Conservation (phyloP, 2,329 filamentous ascomycete species). For the Beauveria caledonica region DNA sequence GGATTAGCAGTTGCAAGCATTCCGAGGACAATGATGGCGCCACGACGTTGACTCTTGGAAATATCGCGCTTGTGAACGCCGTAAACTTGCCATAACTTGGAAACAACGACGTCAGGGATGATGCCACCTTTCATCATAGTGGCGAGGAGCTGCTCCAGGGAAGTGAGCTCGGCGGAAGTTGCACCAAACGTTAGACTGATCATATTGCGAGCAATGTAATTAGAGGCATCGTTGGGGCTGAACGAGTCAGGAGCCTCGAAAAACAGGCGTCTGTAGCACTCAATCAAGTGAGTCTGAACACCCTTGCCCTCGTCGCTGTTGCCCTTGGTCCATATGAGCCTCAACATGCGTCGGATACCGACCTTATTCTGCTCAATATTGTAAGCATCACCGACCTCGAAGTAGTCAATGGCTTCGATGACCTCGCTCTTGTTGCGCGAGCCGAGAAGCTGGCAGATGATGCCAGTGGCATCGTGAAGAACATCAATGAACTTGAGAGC, state of each 20-base stretch:
- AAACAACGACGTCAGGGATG: conserved; percentile 76
- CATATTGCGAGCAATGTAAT: conserved; percentile 96
- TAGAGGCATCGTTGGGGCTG: conserved; percentile 80
- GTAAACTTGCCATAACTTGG: conserved; percentile 96
- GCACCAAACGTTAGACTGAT: conserved; percentile 96
- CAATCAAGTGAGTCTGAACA: conserved; percentile 91
- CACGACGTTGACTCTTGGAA: conserved; percentile 80
- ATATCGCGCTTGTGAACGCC: conserved; percentile 90
- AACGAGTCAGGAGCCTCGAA: conserved; percentile 91
- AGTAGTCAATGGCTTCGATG: conserved; percentile 98
- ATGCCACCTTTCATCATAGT: conserved; percentile 96
- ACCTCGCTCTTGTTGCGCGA: conserved; percentile 98
- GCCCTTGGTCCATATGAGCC: conserved; percentile 97
- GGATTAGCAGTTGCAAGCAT: conserved; percentile 93
- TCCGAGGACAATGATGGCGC: conserved; percentile 90
- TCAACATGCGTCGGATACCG: conserved; percentile 90
- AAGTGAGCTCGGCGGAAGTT: conserved; percentile 89
- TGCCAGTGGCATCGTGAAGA: conserved; percentile 70
- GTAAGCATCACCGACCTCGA: conserved; percentile 91
- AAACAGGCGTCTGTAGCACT: conserved; percentile 92
- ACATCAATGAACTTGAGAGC: conserved; percentile 91
- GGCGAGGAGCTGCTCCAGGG: conserved; percentile 84
- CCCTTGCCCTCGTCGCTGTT: conserved; percentile 99
- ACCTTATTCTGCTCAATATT: conserved; percentile 88
- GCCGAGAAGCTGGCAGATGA: conserved; percentile 78